Evolutionary conservation across 108 stramenopile species (phyloP), one percentile per base, ranked within the genome.

Genomic region (Skeletonema potamos): DNA sequence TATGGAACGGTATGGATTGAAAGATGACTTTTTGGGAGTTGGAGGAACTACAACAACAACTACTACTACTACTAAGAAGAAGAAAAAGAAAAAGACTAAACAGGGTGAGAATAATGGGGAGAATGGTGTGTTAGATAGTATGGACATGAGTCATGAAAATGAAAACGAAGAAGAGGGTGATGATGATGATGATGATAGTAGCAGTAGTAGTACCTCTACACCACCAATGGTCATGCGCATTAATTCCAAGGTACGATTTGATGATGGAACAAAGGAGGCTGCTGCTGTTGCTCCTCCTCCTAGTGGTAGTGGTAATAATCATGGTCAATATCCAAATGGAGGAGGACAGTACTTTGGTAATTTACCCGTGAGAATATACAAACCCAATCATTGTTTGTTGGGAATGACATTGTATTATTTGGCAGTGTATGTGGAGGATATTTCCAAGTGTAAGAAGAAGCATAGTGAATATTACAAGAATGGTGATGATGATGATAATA

Each of bases 341-440:
- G 20, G 33, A 4, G 10, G 8, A 13, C 17, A 30, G 6, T 3
- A 1, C 26, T 20, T 51, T 30, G 20, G 11, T 3, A 30, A 43
- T 68, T 10, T 72, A n/a, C 36, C 55, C 8, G 37, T 79, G 39
- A 63, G 37, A 37, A 11, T 62, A 26, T 73, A 79, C 27, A 37
- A 39, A 27, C 79, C 79, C 1, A 27, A 26, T 0, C 48, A 55
- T 27, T 68, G 67, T 62, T 48, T 54, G 29, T 68, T 64, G 43
- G 79, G 72, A 32, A 56, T 79, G 46, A 68, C 64, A n/a, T 15
- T 73, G 33, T 73, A 61, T 55, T 79, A 79, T 57, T 71, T 79
- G 29, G 61, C 71, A 24, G 54, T 79, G 17, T 28, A 56, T 27
- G 60, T 63, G 10, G 61, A 67, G 15, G 78, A 79, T 62, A 20